Evolutionary conservation across 2,329 filamentous ascomycete species (phyloP), one percentile per base, ranked within the genome.

Genomic region (Colletotrichum kahawae): DNA sequence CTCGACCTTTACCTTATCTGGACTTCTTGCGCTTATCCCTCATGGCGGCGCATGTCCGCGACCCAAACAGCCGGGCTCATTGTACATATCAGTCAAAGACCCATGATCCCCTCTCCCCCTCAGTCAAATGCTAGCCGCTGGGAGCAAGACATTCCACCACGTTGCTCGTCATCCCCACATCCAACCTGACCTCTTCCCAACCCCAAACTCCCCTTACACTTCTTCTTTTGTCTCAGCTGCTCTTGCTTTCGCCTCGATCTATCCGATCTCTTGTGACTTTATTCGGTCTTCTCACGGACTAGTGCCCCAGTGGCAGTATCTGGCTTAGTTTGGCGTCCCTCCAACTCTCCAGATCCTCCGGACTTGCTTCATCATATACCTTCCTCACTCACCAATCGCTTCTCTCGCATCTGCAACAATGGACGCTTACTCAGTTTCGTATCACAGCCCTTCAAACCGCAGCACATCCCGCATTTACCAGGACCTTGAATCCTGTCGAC

Each of bases 371-470:
- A 43, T 54, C 63, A 75, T 27, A 67, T 36, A 60, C 27, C 24
- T 57, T 51, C 43, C 21, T 33, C 18, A 24, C 21, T 60, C 34
- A 21, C 21, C 14, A 31, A 51, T 16, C 31, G 54, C 43, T 64
- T 34, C 27, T 29, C 21, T 33, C 48, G 24, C 24, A 13, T 57
- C 54, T 77, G 54, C 60, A 36, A 29, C 48, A 62, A 90, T 90
- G 88, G 88, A 90, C 82, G 87, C 87, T 87, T 87, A 89, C 82
- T 86, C 87, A 33, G 85, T 89, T 79, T 89, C 85, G 48, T 86
- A 82, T 79, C 87, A 85, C 77, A 89, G 86, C 79, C 81, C 85
- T 34, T 81, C 85, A 21, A 82, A 81, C 65, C 85, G 86, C 77
- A 82, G 81, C 70, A 83, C 85, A 31, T 90, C 88, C 59, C 86